Base-by-base conservation (phyloP, 495 filamentous ascomycete species). In the Rhypophila decipiens region DNA sequence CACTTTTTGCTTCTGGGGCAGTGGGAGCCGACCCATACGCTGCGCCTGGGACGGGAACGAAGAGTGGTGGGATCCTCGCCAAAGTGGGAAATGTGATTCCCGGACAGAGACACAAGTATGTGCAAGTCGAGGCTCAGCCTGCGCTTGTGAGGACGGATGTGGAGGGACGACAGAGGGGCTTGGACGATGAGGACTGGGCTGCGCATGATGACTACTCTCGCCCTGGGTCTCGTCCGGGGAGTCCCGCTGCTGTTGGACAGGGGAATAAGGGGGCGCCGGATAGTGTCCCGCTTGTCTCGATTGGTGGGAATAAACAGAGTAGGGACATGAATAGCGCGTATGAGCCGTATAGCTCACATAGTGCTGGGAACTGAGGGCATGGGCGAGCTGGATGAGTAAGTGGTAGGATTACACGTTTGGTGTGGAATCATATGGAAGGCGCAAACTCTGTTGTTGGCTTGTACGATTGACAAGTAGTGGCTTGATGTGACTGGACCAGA, bases 41-140 rank as follows among this genome's bases (percentile, higher is more conserved):
- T n/a, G 22, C 19, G 15, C 41, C 46, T 19, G 41, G 27, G 10
- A 18, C n/a, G 10, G 2, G 8, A 3, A 39, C 13, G 13, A 37
- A 37, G 35, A 17, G 8, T 17, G 35, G 35, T 17, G 35, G 35
- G 15, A 5, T 37, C 5, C 35, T 37, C 7, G 20, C 8, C 18
- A 21, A 22, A 11, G 4, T 40, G 3, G 10, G 19, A 21, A 10
- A 13, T 3, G 7, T 13, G 7, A 31, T 31, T 31, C 54, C 53
- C n/a, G 56, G 52, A 47, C 40, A 44, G 9, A 55, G 49, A 3
- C 65, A 65, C 46, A 63, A 59, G 39, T 71, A 71, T 31, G 56
- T 58, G 10, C 60, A 62, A 47, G 44, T 69, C 39, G 64, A 68
- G 36, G 55, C 56, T 38, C 61, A 65, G 29, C 52, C 37, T 17